Evolutionary conservation across 2,329 filamentous ascomycete genomes (phyloP).

Genomic region (Sarocladium brachiariae): DNA sequence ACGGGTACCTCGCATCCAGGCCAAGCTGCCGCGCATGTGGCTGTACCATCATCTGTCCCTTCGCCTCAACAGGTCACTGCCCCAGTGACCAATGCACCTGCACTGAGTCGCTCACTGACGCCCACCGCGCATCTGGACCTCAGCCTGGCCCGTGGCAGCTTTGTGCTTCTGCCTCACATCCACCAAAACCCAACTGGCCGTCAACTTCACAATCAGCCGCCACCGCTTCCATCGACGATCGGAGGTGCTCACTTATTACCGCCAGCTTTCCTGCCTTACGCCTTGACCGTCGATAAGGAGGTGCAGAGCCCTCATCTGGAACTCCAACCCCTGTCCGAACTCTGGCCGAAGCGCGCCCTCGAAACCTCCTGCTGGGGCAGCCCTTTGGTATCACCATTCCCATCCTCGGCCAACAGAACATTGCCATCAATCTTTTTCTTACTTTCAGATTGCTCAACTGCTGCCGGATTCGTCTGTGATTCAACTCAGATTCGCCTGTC

Average conservation of each 20-base stretch:
- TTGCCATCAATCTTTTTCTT: slow-evolving; percentile 2
- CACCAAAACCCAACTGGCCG: background rate
- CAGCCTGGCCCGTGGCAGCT: slow-evolving; percentile 9
- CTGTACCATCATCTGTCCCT: slow-evolving; percentile 12
- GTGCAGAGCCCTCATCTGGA: background rate
- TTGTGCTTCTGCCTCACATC: background rate
- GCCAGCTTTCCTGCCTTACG: background rate
- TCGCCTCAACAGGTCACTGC: background rate
- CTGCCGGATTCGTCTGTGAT: background rate
- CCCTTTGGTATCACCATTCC: slow-evolving; percentile 7
- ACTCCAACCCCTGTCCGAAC: background rate
- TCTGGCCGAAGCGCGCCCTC: slow-evolving; percentile 16
- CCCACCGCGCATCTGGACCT: slow-evolving; percentile 8
- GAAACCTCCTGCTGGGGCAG: slow-evolving; percentile 9
- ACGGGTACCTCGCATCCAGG: slow-evolving; percentile 10
- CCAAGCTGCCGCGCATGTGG: slow-evolving; percentile 15
- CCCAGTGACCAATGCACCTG: background rate
- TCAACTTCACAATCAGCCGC: background rate
- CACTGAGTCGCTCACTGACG: background rate
- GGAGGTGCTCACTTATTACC: background rate
- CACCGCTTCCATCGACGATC: slow-evolving; percentile 1
- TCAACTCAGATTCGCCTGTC: slow-evolving; percentile 12
- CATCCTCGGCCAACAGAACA: slow-evolving; percentile 1
- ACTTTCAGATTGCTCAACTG: background rate
- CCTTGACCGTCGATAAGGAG: background rate